phyloP scores from a whole-genome alignment of 2,329 filamentous ascomycete species.

The Penicillium sp. region DNA sequence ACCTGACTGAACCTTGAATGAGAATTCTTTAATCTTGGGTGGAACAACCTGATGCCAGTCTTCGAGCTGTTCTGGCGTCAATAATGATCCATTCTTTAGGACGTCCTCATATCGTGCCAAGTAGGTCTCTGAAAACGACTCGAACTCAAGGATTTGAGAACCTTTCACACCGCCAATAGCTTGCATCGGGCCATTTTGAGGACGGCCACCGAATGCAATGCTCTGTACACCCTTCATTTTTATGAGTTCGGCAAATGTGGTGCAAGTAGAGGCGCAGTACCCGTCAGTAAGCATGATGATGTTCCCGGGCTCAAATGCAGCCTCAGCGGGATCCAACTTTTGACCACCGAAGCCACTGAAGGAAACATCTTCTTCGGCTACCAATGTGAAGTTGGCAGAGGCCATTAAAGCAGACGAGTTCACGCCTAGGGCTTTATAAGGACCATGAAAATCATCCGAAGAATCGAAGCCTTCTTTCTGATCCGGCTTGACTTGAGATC shows the following conservation, averaged over 20 bases:
- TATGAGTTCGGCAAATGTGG: constrained; percentile 9
- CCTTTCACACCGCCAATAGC: constrained; percentile 65
- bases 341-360: neutral
- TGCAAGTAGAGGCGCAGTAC: constrained; percentile 7
- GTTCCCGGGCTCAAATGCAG: neutral
- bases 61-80: neutral
- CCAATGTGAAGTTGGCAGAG: neutral
- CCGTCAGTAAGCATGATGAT: constrained; percentile 3
- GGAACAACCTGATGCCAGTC: neutral
- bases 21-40: neutral
- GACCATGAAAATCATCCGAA: neutral
- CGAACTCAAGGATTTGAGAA: neutral
- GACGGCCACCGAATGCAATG: constrained; percentile 62
- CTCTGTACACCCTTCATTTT: constrained; percentile 51
- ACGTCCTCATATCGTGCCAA: neutral
- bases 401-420: constrained; percentile 3
- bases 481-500: neutral
- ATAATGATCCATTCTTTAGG: too few species aligned
- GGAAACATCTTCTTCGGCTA: neutral
- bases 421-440: neutral
- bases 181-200: constrained; percentile 58
- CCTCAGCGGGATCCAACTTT: neutral
- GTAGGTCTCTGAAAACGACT: neutral
- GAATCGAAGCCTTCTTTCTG: constrained; percentile 2
- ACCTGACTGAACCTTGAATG: neutral